A percentile compares a stretch with the other conserved stretches of the same genome.
Evolutionary conservation across 805 yeast species (phyloP).

Genomic region (Saccharomycopsis javanensis): DNA sequence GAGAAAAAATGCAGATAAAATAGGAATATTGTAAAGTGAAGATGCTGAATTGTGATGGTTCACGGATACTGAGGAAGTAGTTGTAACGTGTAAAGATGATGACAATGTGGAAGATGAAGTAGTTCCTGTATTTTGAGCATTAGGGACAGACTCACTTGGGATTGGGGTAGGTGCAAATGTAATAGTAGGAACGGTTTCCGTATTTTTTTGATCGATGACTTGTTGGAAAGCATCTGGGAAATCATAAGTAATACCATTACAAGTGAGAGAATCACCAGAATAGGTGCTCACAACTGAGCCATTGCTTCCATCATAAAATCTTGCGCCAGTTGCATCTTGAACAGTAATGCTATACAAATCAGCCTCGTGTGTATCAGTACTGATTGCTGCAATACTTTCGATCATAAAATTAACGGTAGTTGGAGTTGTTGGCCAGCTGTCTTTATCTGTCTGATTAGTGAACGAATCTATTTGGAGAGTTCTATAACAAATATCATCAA

Average conservation of each 20-base stretch:
- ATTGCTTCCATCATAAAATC: slow-evolving; percentile 4
- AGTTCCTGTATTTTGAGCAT: not conserved
- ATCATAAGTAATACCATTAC: not conserved
- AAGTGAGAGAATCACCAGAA: not conserved
- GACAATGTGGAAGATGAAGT: not conserved
- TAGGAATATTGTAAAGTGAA: not conserved
- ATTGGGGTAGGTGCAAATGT: not conserved
- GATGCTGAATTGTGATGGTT: not conserved
- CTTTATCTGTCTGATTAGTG: slow-evolving; percentile 11
- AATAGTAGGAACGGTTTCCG: not conserved
- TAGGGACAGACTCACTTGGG: not conserved
- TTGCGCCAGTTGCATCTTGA: slow-evolving; percentile 14
- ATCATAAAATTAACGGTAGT: slow-evolving; percentile 16
- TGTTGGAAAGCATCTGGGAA: not conserved
- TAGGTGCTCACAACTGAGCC: not conserved
- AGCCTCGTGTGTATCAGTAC: not conserved
- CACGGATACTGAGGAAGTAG: not conserved
- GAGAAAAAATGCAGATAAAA: not conserved
- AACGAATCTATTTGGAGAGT: not conserved
- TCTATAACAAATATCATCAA: slow-evolving; percentile 24
- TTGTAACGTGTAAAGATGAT: not conserved
- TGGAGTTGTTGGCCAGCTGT: slow-evolving; percentile 18
- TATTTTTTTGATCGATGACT: not conserved
- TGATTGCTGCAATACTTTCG: slow-evolving; percentile 2
- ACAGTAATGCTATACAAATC: slow-evolving; percentile 5